These are phyloP conservation scores for Kokia cookei DNA, from an alignment of 441 rosid genomes.

Conservation along the genomic window DNA sequence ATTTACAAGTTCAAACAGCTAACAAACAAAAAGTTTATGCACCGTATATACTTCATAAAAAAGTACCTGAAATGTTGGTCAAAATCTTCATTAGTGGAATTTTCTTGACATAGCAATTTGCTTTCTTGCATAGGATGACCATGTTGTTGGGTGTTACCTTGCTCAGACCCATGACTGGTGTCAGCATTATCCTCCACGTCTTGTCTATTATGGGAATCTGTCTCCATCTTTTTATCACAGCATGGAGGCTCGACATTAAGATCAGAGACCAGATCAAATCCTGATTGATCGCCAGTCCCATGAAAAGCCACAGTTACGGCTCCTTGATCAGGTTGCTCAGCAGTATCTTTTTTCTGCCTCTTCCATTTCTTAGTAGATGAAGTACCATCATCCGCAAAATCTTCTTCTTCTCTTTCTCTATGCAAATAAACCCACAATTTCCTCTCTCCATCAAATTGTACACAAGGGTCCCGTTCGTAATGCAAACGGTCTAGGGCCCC, in stretches of 20 bases:
- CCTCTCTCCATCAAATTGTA: constrained; percentile 87
- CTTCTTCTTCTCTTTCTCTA: constrained; percentile 98
- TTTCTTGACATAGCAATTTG: constrained; percentile 76
- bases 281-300: constrained; percentile 57
- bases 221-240: constrained; percentile 44
- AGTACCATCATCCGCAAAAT: constrained; percentile 99
- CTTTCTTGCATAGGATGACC: constrained; percentile 44
- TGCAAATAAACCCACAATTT: constrained; percentile 98
- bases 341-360: constrained; percentile 88
- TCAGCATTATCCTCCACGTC: constrained; percentile 41
- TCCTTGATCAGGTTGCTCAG: constrained; percentile 77
- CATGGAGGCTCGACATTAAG: constrained; percentile 52
- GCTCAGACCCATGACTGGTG: constrained; percentile 30
- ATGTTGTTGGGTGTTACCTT: constrained; percentile 34
- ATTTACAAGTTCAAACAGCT: not conserved
- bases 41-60: constrained; percentile 1
- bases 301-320: constrained; percentile 58
- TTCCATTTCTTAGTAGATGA: constrained; percentile 99
- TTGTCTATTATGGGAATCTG: constrained; percentile 38
- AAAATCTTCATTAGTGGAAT: constrained; percentile 86
- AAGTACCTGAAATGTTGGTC: constrained; percentile 49
- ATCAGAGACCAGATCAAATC: constrained; percentile 66
- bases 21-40: constrained; percentile 5
- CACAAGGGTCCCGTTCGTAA: constrained; percentile 99
- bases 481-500: constrained; percentile 99